Base-by-base conservation (phyloP, 2,329 filamentous ascomycete genomes). In the Cladosporium sp. region DNA sequence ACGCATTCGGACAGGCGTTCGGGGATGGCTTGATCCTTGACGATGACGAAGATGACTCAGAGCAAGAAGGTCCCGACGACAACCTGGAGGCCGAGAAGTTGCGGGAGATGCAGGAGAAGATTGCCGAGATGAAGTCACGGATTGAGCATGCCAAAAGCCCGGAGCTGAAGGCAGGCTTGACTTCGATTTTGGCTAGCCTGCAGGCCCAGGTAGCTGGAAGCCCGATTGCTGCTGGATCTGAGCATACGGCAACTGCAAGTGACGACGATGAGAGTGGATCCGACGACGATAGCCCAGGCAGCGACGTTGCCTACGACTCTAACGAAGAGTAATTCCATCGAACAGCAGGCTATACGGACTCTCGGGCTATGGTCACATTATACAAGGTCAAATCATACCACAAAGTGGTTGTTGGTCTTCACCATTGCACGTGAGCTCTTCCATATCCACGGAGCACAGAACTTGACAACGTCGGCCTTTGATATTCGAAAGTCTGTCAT, bases 1-100 rank as follows among this genome's bases (percentile, higher is more conserved):
- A 76, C 8, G 80, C 81, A 0, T 89, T 89, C 69, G 78, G 78
- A 7, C 69, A 70, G 6, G 71, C 71, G 4, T 76, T 76, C 59
- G 68, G 70, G 6, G 74, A 73, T 62, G 69, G 60, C 2, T 29
- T 63, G 35, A 23, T 29, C 23, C 33, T 16, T 1, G 58, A 62
- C 10, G 44, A 37, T 6, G 8, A 1, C 10, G 49, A 40, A 8
- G 44, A 33, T 11, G 29, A 7, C 12, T 35, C 44, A 21, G 18
- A 33, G 23, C 49, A 63, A 18, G 49, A 55, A 14, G 60, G 46
- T 18, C 26, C 10, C 4, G 49, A 12, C 8, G 33, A 56, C 21
- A 35, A 56, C 18, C 12, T 56, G 11, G 49, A 63, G 14, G 33
- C 50, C 7, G 60, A 37, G 35, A 55, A 40, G 28, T 8, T 63